Percentiles rank a stretch among this genome's conserved stretches.
Conservation (phyloP, 306 rosid genomes). For the Psophocarpus tetragonolobus region DNA sequence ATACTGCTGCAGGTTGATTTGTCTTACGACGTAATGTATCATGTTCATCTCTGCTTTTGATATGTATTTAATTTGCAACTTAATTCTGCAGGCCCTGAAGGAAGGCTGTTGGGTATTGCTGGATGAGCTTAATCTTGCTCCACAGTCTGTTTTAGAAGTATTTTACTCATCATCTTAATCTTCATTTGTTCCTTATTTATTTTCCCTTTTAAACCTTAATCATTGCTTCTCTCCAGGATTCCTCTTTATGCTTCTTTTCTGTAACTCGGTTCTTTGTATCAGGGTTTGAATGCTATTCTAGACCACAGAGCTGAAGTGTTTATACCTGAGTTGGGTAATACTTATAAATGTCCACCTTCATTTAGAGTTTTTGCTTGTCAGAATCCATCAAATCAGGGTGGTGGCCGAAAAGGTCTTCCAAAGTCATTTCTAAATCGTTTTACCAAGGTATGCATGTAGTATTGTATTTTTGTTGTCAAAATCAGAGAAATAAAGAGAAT, state of each 20-base stretch:
- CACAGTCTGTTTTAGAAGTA: conserved; percentile 94
- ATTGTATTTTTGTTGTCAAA: not conserved
- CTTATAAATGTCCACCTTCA: conserved; percentile 81
- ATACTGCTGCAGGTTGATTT: conserved; percentile 81
- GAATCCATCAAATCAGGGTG: conserved; percentile 92
- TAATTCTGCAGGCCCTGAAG: conserved; percentile 73
- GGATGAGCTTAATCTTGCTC: conserved; percentile 98
- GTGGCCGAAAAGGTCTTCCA: conserved; percentile 96
- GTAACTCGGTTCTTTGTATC: conserved; percentile 29
- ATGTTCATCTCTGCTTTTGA: conserved; percentile 20
- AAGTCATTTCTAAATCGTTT: conserved; percentile 92
- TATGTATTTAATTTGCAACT: conserved; percentile 20
- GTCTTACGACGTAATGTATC: conserved; percentile 10
- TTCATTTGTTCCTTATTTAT: not conserved
- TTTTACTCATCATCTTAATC: conserved; percentile 14
- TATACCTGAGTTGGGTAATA: conserved; percentile 83
- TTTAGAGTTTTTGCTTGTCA: conserved; percentile 97
- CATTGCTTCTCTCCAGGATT: not conserved
- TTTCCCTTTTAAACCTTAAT: not conserved
- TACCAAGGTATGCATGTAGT: conserved; percentile 65
- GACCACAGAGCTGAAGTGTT: conserved; percentile 99
- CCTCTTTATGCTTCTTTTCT: not conserved
- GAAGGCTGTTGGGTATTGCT: conserved; percentile 98
- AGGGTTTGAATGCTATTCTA: conserved; percentile 97
- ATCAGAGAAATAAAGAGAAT: too few species aligned